Base-by-base conservation (phyloP, 2,329 filamentous ascomycete genomes). In the Hypocreales sp. region DNA sequence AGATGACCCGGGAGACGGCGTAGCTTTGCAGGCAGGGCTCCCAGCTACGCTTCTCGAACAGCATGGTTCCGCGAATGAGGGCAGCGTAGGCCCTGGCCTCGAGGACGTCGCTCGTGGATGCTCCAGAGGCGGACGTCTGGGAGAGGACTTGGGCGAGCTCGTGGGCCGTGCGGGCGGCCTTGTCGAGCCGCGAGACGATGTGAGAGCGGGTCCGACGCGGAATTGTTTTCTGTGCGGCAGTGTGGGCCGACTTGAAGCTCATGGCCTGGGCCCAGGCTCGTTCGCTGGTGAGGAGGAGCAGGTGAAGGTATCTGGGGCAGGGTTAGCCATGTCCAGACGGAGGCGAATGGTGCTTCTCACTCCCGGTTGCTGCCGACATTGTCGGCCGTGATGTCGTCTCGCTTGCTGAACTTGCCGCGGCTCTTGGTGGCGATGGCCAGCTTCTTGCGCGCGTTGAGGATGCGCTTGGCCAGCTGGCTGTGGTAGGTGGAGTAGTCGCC, bases 181-280 rank as follows among this genome's bases (percentile, higher is more conserved):
- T 94, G 42, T 74, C 68, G 22, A 95, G 61, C 28, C 86, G 73
- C 10, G 86, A 92, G 31, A 92, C 72, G 21, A 95, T 90, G 51
- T 98, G 87, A 28, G 78, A 78, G 45, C 84, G 75, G 12, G 81
- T 79, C 28, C 78, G 72, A 33, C 84, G 79, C 16, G 75, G 70
- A 36, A 93, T 79, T 26, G 75, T 77, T 50, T 82, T 80, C 34
- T 76, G 73, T 41, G 90, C 82, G 40, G 79, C 68, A 21, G 80
- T 71, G 48, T 92, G 82, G 13, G 72, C 61, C 4, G 82, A 70
- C 55, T 92, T 94, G 67, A 94, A 83, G 47, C 79, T 74, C 84
- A 95, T 92, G 31, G 86, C 87, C 51, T 93, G 78, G 20, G 90
- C 87, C 82, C 84, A 95, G 27, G 86, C 82, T 37, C 90, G 72